Conservation (phyloP, 2,329 filamentous ascomycete genomes). For the Aspergillus awamori region DNA sequence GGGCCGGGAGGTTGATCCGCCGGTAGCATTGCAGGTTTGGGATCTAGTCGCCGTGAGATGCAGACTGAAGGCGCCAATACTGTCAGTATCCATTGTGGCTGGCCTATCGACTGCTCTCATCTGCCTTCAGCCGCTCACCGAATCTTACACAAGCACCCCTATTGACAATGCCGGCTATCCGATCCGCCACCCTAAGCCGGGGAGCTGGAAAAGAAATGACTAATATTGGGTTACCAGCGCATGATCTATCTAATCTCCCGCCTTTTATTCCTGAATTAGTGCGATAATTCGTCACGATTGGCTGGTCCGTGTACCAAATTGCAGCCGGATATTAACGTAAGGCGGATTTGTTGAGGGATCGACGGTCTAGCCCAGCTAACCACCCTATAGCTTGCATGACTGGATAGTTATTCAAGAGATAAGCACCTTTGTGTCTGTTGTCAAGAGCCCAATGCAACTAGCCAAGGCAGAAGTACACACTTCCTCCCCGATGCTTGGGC, state of each 20-base stretch:
- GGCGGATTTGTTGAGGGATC: not conserved
- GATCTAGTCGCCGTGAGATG: not conserved
- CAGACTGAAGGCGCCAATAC: not conserved
- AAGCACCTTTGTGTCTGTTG: not conserved
- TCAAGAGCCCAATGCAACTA: not conserved
- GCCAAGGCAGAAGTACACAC: not conserved
- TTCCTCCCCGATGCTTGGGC: too few relatives aligned
- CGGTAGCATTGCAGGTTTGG: not conserved
- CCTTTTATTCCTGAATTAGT: not conserved
- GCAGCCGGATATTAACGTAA: not conserved
- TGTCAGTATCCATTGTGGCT: not conserved
- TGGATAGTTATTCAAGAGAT: not conserved
- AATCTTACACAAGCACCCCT: not conserved
- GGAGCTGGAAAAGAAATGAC: not conserved
- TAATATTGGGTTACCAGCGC: not conserved
- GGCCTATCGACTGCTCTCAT: not conserved
- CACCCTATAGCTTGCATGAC: not conserved
- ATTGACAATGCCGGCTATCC: not conserved
- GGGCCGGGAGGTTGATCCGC: not conserved
- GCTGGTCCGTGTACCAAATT: not conserved
- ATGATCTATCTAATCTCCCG: conserved; percentile 6
- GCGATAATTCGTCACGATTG: not conserved
- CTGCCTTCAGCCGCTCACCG: not conserved
- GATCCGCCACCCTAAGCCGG: not conserved
- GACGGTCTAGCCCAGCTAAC: not conserved